Conservation (phyloP, 345 rosid species). For the Citropsis articulata region DNA sequence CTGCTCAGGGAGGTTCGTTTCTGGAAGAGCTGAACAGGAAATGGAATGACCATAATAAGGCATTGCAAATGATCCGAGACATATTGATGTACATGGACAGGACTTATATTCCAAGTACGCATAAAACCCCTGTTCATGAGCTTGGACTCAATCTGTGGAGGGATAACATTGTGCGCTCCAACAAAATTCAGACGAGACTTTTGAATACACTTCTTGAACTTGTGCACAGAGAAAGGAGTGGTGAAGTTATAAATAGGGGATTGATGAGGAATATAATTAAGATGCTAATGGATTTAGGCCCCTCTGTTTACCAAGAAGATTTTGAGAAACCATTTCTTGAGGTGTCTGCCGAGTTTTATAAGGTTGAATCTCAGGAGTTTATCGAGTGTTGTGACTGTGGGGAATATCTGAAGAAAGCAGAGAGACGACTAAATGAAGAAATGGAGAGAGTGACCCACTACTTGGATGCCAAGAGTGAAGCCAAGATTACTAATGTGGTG, state of each 20-base stretch:
- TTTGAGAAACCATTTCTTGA: slow-evolving; percentile 94
- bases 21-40: slow-evolving; percentile 90
- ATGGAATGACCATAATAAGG: slow-evolving; percentile 98
- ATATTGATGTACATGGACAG: slow-evolving; percentile 99
- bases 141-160: slow-evolving; percentile 93
- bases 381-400: slow-evolving; percentile 95
- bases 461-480: slow-evolving; percentile 86
- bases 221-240: slow-evolving; percentile 74
- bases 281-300: slow-evolving; percentile 96
- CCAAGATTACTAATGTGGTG: slow-evolving; percentile 87
- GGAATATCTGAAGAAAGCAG: slow-evolving; percentile 88
- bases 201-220: slow-evolving; percentile 80
- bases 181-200: slow-evolving; percentile 74
- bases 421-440: slow-evolving; percentile 90
- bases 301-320: slow-evolving; percentile 90
- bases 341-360: slow-evolving; percentile 88
- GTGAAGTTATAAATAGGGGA: slow-evolving; percentile 91
- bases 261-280: slow-evolving; percentile 86
- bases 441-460: slow-evolving; percentile 91
- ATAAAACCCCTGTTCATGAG: slow-evolving; percentile 88
- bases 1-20: slow-evolving; percentile 90
- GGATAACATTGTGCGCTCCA: slow-evolving; percentile 71
- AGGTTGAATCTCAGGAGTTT: slow-evolving; percentile 85
- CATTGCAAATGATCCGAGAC: slow-evolving; percentile 95
- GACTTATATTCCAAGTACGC: slow-evolving; percentile 74